Base-by-base conservation (phyloP, 2,329 filamentous ascomycete species). In the Ophiostoma ulmi region DNA sequence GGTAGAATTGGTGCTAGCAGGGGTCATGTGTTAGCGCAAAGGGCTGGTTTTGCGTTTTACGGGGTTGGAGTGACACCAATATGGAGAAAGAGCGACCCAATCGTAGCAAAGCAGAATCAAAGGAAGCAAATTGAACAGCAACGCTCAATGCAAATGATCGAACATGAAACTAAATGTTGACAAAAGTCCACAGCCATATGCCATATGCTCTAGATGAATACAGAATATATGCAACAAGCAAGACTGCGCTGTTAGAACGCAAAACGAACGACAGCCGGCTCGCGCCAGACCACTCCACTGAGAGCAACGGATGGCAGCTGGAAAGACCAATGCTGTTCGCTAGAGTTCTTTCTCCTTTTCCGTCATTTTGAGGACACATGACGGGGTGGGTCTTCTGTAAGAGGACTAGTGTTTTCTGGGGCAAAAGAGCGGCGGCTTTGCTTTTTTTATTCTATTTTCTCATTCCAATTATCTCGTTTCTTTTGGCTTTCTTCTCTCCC, bases 281-380 rank as follows among this genome's bases (percentile, higher is more conserved):
- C 17, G 44, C 5, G 44, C 44, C 52, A 58, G n/a, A 26, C n/a
- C 7, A 22, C 52, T 48, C 8, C 44, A 26, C 22, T 11, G 52
- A 26, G 48, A 26, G 14, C 22, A 26, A 5, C n/a, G 7, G 52
- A 22, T 22, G n/a, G 5, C 52, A 26, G 39, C 39, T 13, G 8
- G 39, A 44, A 44, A 44, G 39, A 10, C 14, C 44, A 52, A 31
- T 31, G 31, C 31, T 31, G 31, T 31, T 31, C 31, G 31, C 31
- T 31, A 3, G 44, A 13, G 22, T 14, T 39, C 36, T 63, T 35
- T 68, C 39, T 61, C 48, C n/a, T 11, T 67, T 69, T 61, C 2
- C 55, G 44, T 39, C 41, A 69, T 68, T 68, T 65, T 41, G 22
- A 58, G 70, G 35, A 68, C 70, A 72, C 70, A 70, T 72, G 70